Conservation (phyloP, 2,329 filamentous ascomycete species). For the Triangularia verruculosa region DNA sequence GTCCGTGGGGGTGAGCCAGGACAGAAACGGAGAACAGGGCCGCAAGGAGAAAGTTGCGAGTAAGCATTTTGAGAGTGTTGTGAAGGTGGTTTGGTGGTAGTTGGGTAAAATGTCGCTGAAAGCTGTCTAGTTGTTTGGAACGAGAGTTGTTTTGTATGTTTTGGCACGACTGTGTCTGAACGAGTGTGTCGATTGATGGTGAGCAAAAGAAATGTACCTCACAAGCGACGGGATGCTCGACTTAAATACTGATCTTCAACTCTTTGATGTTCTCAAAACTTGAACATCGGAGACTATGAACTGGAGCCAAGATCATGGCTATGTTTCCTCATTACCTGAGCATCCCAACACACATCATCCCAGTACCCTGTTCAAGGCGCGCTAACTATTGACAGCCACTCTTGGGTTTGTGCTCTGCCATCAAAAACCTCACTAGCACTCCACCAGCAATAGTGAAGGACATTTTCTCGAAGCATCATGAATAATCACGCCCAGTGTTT, state of each 20-base stretch:
- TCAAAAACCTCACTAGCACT: background rate
- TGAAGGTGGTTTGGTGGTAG: background rate
- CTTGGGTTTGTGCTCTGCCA: background rate
- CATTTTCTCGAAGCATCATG: background rate
- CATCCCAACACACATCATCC: background rate
- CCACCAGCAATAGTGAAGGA: background rate
- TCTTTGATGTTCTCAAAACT: background rate
- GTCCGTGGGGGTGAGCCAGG: background rate
- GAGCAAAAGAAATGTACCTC: background rate
- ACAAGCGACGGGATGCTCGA: background rate
- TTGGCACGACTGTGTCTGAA: background rate
- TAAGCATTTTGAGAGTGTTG: background rate
- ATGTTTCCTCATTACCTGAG: background rate
- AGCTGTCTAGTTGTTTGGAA: background rate
- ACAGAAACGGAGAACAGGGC: background rate
- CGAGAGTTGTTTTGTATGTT: background rate
- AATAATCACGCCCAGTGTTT: background rate
- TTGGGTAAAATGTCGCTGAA: background rate
- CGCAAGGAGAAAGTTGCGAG: background rate
- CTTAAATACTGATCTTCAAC: background rate
- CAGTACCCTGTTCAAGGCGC: background rate
- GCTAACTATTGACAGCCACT: background rate
- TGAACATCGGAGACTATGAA: background rate
- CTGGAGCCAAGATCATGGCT: background rate
- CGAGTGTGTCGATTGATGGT: background rate